Conservation (phyloP, 2,329 filamentous ascomycete genomes). For the Colletotrichum incanum region DNA sequence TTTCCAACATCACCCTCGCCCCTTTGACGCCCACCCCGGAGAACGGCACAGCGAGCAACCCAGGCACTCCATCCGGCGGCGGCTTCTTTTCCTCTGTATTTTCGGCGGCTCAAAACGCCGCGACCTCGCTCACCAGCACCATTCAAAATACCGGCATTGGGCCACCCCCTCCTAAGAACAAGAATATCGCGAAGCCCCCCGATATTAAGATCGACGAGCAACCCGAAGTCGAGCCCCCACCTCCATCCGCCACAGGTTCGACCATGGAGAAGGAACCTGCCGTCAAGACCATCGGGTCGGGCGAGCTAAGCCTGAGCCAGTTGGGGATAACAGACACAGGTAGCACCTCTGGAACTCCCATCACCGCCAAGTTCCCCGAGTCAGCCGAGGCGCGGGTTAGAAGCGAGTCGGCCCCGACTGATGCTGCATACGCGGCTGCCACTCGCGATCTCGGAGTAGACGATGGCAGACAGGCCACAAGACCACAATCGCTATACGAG, state of each 20-base stretch:
- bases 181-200: constrained; percentile 53
- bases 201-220: constrained; percentile 53
- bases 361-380: constrained; percentile 70
- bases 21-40: constrained; percentile 86
- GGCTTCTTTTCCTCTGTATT: constrained; percentile 97
- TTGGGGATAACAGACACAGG: constrained; percentile 81
- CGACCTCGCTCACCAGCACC: constrained; percentile 80
- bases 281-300: constrained; percentile 89
- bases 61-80: constrained; percentile 67
- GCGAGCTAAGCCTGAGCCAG: constrained; percentile 90
- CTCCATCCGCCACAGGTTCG: constrained; percentile 44
- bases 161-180: constrained; percentile 58
- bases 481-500: constrained; percentile 69
- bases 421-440: constrained; percentile 51
- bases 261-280: constrained; percentile 76
- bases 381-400: constrained; percentile 62
- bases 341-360: constrained; percentile 69
- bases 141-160: constrained; percentile 77
- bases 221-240: constrained; percentile 62
- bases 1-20: constrained; percentile 81
- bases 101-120: constrained; percentile 93
- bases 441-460: constrained; percentile 56
- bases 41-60: constrained; percentile 62
- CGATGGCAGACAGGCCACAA: constrained; percentile 50
- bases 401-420: constrained; percentile 73